Evolutionary conservation across 169 alveolate species (phyloP).

Genomic region (Plasmodium inui): DNA sequence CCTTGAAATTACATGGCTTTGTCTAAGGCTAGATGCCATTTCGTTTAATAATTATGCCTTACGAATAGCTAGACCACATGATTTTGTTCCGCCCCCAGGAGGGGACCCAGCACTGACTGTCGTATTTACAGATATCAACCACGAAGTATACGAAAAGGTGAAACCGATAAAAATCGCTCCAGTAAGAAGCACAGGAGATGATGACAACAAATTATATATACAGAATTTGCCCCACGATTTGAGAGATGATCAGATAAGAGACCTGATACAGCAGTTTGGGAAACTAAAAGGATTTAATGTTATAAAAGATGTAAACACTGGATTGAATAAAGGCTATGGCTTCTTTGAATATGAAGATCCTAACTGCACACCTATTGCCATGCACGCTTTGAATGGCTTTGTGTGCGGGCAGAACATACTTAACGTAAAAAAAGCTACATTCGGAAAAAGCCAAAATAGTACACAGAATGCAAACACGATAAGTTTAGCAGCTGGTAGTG

Average conservation of each 20-base stretch:
- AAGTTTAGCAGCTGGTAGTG: constrained; percentile 76
- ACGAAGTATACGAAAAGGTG: constrained; percentile 70
- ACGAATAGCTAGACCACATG: constrained; percentile 88
- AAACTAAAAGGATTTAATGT: constrained; percentile 82
- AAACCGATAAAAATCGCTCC: constrained; percentile 44
- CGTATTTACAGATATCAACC: constrained; percentile 76
- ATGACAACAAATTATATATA: constrained; percentile 83
- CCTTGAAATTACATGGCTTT: constrained; percentile 83
- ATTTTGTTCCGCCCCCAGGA: constrained; percentile 86
- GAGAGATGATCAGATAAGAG: constrained; percentile 86
- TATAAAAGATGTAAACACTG: constrained; percentile 87
- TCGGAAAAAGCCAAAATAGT: constrained; percentile 77
- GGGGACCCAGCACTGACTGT: constrained; percentile 84
- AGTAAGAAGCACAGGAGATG: constrained; percentile 37
- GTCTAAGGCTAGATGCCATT: constrained; percentile 87
- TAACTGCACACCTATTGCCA: constrained; percentile 88
- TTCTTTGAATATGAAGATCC: constrained; percentile 90
- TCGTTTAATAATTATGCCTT: constrained; percentile 84
- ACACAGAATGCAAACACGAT: constrained; percentile 40
- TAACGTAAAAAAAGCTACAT: constrained; percentile 78
- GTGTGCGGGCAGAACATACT: constrained; percentile 79
- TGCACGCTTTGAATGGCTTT: constrained; percentile 84
- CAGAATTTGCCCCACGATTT: constrained; percentile 89
- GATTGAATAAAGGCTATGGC: constrained; percentile 89
- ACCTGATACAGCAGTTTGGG: constrained; percentile 87